Evolutionary conservation across 2,329 filamentous ascomycete species (phyloP).

Genomic region (Bipolaris cookei): DNA sequence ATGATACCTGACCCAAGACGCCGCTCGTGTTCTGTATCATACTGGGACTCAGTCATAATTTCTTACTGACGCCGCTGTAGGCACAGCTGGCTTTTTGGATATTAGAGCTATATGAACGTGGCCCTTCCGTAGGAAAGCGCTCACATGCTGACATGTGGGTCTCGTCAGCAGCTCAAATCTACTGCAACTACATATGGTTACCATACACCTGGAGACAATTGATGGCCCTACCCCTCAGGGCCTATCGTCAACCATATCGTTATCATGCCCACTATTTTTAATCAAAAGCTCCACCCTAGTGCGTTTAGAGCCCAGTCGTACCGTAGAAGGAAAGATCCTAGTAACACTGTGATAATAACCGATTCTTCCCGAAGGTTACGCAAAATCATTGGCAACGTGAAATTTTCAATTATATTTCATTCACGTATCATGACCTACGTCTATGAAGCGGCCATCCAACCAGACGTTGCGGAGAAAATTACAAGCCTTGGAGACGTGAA

Average conservation of each 20-base stretch:
- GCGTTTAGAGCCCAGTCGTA: too few species aligned
- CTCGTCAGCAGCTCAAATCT: background rate
- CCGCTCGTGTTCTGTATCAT: constrained; percentile 3
- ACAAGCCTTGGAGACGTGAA: background rate
- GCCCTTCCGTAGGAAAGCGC: background rate
- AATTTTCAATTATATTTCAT: too few species aligned
- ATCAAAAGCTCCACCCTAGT: too few species aligned
- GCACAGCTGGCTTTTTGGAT: background rate
- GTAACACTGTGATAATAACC: too few species aligned
- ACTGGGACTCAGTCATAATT: background rate
- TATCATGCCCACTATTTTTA: too few species aligned
- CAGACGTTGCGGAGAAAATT: background rate
- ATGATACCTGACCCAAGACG: constrained; percentile 3
- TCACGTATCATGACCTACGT: too few species aligned
- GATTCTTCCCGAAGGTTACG: too few species aligned
- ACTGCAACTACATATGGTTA: background rate
- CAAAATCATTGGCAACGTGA: too few species aligned
- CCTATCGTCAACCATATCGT: background rate
- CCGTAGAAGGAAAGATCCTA: too few species aligned
- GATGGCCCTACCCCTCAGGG: background rate
- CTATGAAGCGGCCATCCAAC: background rate
- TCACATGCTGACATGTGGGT: background rate
- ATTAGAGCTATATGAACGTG: background rate
- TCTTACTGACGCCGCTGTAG: background rate
- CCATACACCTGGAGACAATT: background rate